Base-by-base conservation (phyloP, 331 rosid genomes). In the Malus hybrid region DNA sequence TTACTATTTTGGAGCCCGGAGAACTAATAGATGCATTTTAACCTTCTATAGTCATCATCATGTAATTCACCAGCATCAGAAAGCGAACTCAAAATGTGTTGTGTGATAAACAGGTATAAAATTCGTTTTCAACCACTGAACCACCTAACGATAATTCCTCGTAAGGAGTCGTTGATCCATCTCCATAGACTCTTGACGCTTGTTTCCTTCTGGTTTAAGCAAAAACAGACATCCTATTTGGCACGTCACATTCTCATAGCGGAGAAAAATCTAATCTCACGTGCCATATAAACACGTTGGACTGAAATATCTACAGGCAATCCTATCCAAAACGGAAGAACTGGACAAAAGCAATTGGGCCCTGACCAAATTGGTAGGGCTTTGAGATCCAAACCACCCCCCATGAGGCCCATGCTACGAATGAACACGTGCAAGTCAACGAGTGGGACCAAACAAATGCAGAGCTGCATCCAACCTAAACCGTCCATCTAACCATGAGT, bases 1-100 rank as follows among this genome's bases (percentile, higher is more conserved):
- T 3, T 42, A 42, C 5, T 0, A 42, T 42, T 42, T 39, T 0
- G 48, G 5, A 1, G 0, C 0, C 48, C 1, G 5, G 0, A 42
- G 0, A 42, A 10, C 5, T 42, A 0, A 10, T 42, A 42, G 13
- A 42, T 10, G 5, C 4, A 39, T 39, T 39, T 39, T 42, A 42
- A 42, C 5, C 0, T 10, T 1, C 0, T 1, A 3, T 10, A 42
- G 0, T 0, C 14, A 10, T 42, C 48, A 42, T 10, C 0, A 42
- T 42, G 48, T 10, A 1, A 42, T 42, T 42, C 14, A 42, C 0
- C 5, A 42, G 0, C 14, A 0, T 42, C 14, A 42, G 5, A 42
- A 42, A 42, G 0, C 48, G 0, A 42, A 42, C 48, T 42, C 14
- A 10, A 42, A 0, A 42, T 42, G 0, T 42, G 0, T 42, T 42